Percentiles rank a stretch among this genome's conserved stretches.
These are phyloP conservation scores for Akanthomyces uredinophilus DNA, from an alignment of 2,329 filamentous ascomycete species.

Conservation along the genomic window DNA sequence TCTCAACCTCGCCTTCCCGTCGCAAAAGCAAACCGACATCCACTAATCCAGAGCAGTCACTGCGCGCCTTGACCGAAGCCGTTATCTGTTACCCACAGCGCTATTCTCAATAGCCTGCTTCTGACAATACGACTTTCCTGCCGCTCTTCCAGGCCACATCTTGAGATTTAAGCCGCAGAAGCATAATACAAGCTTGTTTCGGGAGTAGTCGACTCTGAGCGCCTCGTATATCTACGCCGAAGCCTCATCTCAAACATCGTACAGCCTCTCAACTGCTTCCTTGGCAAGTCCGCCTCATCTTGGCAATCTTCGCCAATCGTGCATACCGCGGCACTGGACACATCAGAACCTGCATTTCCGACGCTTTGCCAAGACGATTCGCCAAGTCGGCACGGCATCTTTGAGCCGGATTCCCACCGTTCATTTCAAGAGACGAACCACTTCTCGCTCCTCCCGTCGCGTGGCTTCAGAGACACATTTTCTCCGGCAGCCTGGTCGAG, in stretches of 20 bases:
- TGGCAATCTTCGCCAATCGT: constrained; percentile 8
- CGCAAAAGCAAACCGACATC: background rate
- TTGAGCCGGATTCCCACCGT: constrained; percentile 6
- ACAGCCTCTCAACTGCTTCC: background rate
- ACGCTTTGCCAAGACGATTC: background rate
- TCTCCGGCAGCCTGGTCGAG: background rate
- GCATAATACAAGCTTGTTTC: background rate
- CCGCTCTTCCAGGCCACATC: background rate
- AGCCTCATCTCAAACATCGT: background rate
- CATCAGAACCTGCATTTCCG: background rate
- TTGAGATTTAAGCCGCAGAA: background rate
- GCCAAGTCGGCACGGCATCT: constrained; percentile 12
- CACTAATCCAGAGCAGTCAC: background rate
- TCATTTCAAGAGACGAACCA: constrained; percentile 1
- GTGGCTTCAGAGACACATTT: background rate
- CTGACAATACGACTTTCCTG: background rate
- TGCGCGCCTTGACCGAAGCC: background rate
- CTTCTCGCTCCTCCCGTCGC: background rate
- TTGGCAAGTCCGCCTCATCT: background rate
- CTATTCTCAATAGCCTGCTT: constrained; percentile 1
- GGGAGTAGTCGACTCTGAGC: background rate
- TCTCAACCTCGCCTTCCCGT: background rate
- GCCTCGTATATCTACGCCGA: too few species aligned
- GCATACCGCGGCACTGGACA: background rate
- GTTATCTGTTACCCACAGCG: background rate